Conservation (phyloP, 148 eudicot genomes). For the Camellia sinensis region DNA sequence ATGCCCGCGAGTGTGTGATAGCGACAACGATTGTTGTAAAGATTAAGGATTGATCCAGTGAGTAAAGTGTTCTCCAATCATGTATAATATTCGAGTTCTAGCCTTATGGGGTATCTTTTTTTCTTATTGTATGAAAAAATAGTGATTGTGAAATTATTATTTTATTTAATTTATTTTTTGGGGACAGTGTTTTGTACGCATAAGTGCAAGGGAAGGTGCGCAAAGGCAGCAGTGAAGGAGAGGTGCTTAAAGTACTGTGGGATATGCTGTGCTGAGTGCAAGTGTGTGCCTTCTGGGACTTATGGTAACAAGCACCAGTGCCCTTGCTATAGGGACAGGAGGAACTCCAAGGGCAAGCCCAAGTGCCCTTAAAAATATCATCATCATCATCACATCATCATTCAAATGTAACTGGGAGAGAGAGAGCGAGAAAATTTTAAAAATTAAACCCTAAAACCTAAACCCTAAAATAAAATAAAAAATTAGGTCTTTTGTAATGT, state of each 20-base stretch:
- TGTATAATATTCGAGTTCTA: too few species aligned
- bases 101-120: too few species aligned
- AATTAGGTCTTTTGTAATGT: too few species aligned
- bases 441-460: too few species aligned
- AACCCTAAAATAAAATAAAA: too few species aligned
- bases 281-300: slow-evolving; percentile 49
- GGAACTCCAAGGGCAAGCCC: slow-evolving; percentile 40
- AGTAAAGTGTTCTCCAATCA: too few species aligned
- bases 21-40: neutral
- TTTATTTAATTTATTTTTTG: neutral
- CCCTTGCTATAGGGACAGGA: slow-evolving; percentile 42
- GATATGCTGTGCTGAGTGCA: slow-evolving; percentile 37
- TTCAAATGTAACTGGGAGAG: too few species aligned
- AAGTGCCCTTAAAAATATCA: slow-evolving; percentile 33
- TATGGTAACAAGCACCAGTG: slow-evolving; percentile 44
- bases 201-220: slow-evolving; percentile 36
- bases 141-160: neutral
- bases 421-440: too few species aligned
- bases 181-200: slow-evolving; percentile 25
- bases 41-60: too few species aligned
- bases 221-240: slow-evolving; percentile 33
- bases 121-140: neutral
- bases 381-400: too few species aligned
- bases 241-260: slow-evolving; percentile 45
- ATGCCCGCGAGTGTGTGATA: neutral